Base-by-base conservation (phyloP, 768 basidiomycete genomes). In the Boletus subcaerulescens region DNA sequence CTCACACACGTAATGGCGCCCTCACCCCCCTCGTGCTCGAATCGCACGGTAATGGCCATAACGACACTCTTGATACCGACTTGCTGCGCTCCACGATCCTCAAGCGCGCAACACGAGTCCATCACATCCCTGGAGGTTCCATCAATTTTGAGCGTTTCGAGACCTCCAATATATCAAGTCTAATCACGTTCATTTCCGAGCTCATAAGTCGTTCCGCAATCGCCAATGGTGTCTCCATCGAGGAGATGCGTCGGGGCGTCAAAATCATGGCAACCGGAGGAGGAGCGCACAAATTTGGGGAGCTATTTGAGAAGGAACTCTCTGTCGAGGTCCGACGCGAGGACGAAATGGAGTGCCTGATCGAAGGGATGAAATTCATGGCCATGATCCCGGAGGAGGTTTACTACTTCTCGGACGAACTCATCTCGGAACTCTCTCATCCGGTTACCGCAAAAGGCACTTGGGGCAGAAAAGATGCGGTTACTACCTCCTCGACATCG, bases 311-410 rank as follows among this genome's bases (percentile, higher is more conserved):
- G 48, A 76, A 76, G 20, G 83, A 82, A 59, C 76, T 98, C 14
- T 84, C 79, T 26, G 91, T 98, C 48, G 93, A 95, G 66, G 93
- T 98, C 41, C 76, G 78, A 57, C 74, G 88, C 53, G 96, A 98
- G 73, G 97, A 98, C 70, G 97, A 99, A 80, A 98, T 99, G 97
- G 96, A 93, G 74, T 98, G 97, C 65, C 74, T 98, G 67, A 98
- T 98, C 61, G 88, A 93, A 63, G 97, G 97, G 29, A 79, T 99
- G 68, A 90, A 92, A 72, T 99, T 99, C 74, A 89, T 98, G 71
- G 89, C 89, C 35, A 86, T 90, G 70, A 95, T 99, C 56, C 96
- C 96, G 33, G 87, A 93, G 73, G 97, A 99, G 74, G 96, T 92
- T 29, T 99, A 98, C 75, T 98, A 87, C 79, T 98, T 98, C 75